These are phyloP conservation scores for Dichotomocladium elegans DNA, from an alignment of 371 early-diverging fungal genomes.

Conservation along the genomic window DNA sequence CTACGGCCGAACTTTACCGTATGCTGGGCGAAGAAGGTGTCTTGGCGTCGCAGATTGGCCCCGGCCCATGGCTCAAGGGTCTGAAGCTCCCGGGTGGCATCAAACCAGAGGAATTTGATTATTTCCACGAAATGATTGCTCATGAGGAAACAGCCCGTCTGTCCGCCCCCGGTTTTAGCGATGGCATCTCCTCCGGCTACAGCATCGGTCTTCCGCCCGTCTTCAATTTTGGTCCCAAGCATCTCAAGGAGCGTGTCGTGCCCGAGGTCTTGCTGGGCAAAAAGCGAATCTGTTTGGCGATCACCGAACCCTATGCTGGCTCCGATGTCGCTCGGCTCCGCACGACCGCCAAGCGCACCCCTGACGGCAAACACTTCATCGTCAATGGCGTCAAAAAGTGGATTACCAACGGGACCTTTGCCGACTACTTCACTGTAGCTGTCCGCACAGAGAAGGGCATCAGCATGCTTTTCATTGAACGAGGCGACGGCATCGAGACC, in stretches of 20 bases:
- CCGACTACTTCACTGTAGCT: constrained; percentile 69
- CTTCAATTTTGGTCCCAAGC: constrained; percentile 40
- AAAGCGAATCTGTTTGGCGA: constrained; percentile 74
- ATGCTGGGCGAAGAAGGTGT: constrained; percentile 38
- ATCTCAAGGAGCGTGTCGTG: constrained; percentile 52
- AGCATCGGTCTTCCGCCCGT: constrained; percentile 61
- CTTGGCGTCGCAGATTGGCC: constrained; percentile 33
- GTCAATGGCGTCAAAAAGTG: constrained; percentile 80
- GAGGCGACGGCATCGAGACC: constrained; percentile 51
- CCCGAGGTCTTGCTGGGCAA: constrained; percentile 64
- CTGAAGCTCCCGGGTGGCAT: constrained; percentile 50
- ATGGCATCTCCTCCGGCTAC: constrained; percentile 47
- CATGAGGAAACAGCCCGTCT: constrained; percentile 50
- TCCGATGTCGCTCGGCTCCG: constrained; percentile 77
- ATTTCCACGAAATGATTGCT: constrained; percentile 68
- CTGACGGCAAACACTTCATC: constrained; percentile 67
- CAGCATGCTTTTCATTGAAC: constrained; percentile 61
- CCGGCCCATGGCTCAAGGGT: constrained; percentile 39
- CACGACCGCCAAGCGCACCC: constrained; percentile 64
- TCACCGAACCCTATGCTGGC: constrained; percentile 66
- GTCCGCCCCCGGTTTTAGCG: constrained; percentile 38
- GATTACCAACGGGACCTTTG: constrained; percentile 14
- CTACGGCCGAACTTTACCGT: constrained; percentile 39
- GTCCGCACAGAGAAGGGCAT: constrained; percentile 61
- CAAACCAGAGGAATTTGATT: constrained; percentile 60